phyloP scores from a whole-genome alignment of 306 rosid species.

The Begonia fuchsioides region DNA sequence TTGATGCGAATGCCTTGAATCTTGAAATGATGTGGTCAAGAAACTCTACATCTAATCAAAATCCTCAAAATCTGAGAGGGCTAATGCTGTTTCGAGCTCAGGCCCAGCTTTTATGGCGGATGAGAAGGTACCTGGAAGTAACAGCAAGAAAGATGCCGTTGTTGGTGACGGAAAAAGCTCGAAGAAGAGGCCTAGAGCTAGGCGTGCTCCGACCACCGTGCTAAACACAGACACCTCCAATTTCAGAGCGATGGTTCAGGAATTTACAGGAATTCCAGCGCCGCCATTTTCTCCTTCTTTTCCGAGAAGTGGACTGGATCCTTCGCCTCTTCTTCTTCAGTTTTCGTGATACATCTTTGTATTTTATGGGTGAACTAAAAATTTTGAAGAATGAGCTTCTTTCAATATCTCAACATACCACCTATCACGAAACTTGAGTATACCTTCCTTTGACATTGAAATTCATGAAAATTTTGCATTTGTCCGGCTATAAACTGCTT shows the following conservation, averaged over 20 bases:
- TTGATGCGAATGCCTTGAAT: not conserved
- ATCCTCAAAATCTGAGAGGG: not conserved
- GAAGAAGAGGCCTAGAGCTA: slow-evolving; percentile 75
- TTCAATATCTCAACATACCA: too few species aligned
- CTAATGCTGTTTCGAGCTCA: not conserved
- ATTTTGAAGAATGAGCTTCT: too few species aligned
- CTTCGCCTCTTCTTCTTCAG: slow-evolving; percentile 25
- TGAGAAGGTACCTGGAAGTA: not conserved
- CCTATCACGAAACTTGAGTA: too few species aligned
- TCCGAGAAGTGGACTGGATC: slow-evolving; percentile 54
- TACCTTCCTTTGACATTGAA: too few species aligned
- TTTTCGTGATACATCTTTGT: too few species aligned
- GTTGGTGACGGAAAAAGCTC: slow-evolving; percentile 34
- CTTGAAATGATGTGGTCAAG: not conserved
- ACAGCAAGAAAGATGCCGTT: not conserved
- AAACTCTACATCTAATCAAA: not conserved
- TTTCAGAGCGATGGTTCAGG: slow-evolving; percentile 99
- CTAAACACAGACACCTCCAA: slow-evolving; percentile 79
- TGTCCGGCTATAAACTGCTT: too few species aligned
- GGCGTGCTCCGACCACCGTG: slow-evolving; percentile 94
- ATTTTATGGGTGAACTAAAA: too few species aligned
- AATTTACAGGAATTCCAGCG: slow-evolving; percentile 93
- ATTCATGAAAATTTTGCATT: too few species aligned
- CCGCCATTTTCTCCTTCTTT: slow-evolving; percentile 66
- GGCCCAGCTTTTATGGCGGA: not conserved